A percentile compares a stretch with the other conserved stretches of the same genome.
Evolutionary conservation across 1,284 basidiomycete genomes (phyloP).

Genomic region (Chalciporus sp.): DNA sequence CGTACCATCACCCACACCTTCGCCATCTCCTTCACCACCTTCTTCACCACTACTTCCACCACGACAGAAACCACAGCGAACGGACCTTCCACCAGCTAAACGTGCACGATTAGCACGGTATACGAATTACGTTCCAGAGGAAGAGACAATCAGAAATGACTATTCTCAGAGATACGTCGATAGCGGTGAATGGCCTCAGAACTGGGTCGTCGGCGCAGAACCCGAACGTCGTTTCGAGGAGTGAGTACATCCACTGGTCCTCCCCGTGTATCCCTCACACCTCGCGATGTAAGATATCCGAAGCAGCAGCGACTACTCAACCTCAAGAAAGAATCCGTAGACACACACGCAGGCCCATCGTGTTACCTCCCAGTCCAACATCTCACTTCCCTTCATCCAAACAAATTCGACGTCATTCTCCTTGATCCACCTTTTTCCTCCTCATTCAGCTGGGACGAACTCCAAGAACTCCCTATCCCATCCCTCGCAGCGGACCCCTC

Average conservation of each 20-base stretch:
- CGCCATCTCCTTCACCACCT: conserved; percentile 46
- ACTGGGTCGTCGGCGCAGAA: conserved; percentile 86
- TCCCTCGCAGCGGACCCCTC: conserved; percentile 87
- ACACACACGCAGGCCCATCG: conserved; percentile 62
- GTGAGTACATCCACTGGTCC: conserved; percentile 53
- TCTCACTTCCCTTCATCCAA: conserved; percentile 55
- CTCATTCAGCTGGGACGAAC: conserved; percentile 82
- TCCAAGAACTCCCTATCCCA: conserved; percentile 83
- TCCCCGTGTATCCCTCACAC: neutral
- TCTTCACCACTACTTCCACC: conserved; percentile 45
- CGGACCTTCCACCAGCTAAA: conserved; percentile 70
- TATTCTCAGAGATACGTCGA: conserved; percentile 91
- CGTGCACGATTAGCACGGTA: conserved; percentile 69
- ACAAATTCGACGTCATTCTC: conserved; percentile 92
- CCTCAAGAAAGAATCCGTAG: conserved; percentile 76
- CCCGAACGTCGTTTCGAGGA: conserved; percentile 90
- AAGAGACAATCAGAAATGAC: conserved; percentile 95
- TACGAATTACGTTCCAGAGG: conserved; percentile 81
- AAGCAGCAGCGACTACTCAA: conserved; percentile 83
- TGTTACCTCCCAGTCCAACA: conserved; percentile 67
- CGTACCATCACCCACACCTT: conserved; percentile 49
- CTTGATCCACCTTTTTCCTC: conserved; percentile 88
- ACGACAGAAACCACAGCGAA: conserved; percentile 42
- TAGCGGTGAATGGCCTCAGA: conserved; percentile 88
- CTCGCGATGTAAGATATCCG: conserved; percentile 67